Evolutionary conservation across 2,329 filamentous ascomycete species (phyloP).

Genomic region (Penicillium brevicompactum): DNA sequence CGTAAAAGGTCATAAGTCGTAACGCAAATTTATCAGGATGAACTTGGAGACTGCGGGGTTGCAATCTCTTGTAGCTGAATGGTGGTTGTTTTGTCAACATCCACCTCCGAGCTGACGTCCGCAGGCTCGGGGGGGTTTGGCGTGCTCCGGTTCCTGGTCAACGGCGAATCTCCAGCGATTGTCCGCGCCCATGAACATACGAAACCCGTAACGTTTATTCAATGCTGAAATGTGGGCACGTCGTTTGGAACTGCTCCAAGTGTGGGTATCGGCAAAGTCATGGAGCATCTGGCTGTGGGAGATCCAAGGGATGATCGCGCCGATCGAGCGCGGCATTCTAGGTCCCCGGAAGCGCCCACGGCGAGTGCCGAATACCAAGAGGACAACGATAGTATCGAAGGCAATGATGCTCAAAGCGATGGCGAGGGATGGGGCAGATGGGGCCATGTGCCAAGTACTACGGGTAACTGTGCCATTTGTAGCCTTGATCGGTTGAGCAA

Average conservation of each 20-base stretch:
- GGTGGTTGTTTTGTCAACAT: slow-evolving; percentile 25
- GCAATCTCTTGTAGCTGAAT: slow-evolving; percentile 22
- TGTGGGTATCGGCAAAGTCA: slow-evolving; percentile 34
- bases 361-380: slow-evolving; percentile 36
- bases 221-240: slow-evolving; percentile 28
- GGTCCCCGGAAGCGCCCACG: slow-evolving; percentile 36
- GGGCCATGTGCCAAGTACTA: slow-evolving; percentile 35
- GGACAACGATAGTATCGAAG: slow-evolving; percentile 34
- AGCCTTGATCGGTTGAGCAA: slow-evolving; percentile 21
- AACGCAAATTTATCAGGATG: not conserved
- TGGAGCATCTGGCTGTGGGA: slow-evolving; percentile 36
- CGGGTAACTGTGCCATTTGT: slow-evolving; percentile 30
- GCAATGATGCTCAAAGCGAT: slow-evolving; percentile 33
- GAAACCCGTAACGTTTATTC: slow-evolving; percentile 36
- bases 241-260: slow-evolving; percentile 31
- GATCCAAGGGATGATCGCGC: slow-evolving; percentile 37
- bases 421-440: slow-evolving; percentile 30
- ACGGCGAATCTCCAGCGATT: slow-evolving; percentile 36
- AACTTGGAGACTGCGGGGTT: slow-evolving; percentile 1
- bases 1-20: slow-evolving; percentile 5
- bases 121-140: not conserved
- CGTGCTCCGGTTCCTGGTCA: slow-evolving; percentile 29
- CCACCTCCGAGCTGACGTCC: not conserved
- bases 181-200: slow-evolving; percentile 32
- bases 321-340: slow-evolving; percentile 37